Conservation (phyloP, 2,329 filamentous ascomycete species). For the Fusarium goolgardi region DNA sequence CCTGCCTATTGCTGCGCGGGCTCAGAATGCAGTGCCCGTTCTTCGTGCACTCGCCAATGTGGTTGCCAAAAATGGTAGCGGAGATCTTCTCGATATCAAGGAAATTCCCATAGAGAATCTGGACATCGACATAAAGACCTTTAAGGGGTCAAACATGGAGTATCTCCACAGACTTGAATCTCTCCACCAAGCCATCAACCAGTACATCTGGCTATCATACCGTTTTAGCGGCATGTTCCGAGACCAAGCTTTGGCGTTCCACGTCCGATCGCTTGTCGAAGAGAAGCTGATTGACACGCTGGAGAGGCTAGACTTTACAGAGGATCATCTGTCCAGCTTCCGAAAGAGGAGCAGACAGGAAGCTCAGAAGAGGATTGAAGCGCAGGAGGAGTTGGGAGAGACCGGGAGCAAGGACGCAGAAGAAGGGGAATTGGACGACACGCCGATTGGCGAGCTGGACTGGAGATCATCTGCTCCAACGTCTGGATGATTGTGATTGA, state of each 20-base stretch:
- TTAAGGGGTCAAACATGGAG: conserved; percentile 53
- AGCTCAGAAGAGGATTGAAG: conserved; percentile 33
- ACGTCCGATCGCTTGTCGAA: conserved; percentile 83
- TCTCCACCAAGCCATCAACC: conserved; percentile 83
- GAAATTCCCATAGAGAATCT: conserved; percentile 79
- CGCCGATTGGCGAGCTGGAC: conserved; percentile 23
- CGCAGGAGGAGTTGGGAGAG: conserved; percentile 30
- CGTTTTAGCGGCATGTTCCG: conserved; percentile 84
- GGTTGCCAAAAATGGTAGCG: conserved; percentile 74
- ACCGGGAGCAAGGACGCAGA: conserved; percentile 16
- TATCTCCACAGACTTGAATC: conserved; percentile 78
- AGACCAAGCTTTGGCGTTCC: conserved; percentile 78
- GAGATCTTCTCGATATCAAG: conserved; percentile 76
- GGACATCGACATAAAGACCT: conserved; percentile 66
- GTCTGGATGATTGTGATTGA: conserved; percentile 19
- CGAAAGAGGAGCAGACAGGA: conserved; percentile 42
- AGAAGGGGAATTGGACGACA: conserved; percentile 28
- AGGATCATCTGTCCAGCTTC: conserved; percentile 48
- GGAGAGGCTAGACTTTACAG: conserved; percentile 63
- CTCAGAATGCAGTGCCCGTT: conserved; percentile 59
- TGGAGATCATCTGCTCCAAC: conserved; percentile 16
- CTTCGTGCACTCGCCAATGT: conserved; percentile 74
- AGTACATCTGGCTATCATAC: conserved; percentile 95
- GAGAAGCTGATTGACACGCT: conserved; percentile 69
- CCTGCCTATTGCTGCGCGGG: conserved; percentile 72